Conservation (phyloP, 192 early-diverging fungal species). For the Phlyctochytrium bullatum region DNA sequence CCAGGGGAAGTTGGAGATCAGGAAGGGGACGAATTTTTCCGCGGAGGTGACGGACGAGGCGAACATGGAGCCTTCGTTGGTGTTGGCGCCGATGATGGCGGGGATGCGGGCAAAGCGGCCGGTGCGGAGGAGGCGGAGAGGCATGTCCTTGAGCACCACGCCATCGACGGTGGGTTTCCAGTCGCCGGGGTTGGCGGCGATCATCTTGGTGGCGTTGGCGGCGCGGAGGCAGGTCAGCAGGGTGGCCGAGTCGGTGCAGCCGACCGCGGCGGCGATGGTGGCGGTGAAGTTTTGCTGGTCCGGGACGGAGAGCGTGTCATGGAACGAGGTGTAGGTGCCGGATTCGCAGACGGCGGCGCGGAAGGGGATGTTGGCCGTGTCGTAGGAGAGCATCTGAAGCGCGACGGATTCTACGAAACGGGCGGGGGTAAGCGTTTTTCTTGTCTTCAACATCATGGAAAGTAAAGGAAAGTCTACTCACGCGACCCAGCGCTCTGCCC, state of each 20-base stretch:
- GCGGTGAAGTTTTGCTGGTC: neutral
- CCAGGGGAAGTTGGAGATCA: neutral
- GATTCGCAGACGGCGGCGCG: constrained; percentile 10
- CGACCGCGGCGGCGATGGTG: neutral
- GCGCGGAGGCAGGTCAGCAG: neutral
- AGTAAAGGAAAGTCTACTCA: too few relatives aligned
- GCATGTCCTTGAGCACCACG: neutral
- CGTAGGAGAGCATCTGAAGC: constrained; percentile 60
- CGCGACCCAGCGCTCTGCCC: constrained; percentile 36
- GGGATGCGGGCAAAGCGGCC: neutral
- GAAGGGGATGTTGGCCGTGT: constrained; percentile 38
- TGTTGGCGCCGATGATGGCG: neutral
- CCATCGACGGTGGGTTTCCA: neutral
- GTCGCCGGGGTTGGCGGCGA: neutral
- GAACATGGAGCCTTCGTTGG: neutral
- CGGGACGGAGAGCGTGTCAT: neutral
- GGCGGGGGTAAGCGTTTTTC: too few relatives aligned
- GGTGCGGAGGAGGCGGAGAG: neutral
- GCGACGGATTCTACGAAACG: neutral
- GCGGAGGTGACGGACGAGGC: neutral
- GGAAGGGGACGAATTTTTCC: neutral
- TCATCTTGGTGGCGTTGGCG: neutral
- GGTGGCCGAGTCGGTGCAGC: neutral
- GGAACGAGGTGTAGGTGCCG: constrained; percentile 1
- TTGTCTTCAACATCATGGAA: too few relatives aligned